Base-by-base conservation (phyloP, 164 flowering plant genomes). In the Chimonanthus praecox region DNA sequence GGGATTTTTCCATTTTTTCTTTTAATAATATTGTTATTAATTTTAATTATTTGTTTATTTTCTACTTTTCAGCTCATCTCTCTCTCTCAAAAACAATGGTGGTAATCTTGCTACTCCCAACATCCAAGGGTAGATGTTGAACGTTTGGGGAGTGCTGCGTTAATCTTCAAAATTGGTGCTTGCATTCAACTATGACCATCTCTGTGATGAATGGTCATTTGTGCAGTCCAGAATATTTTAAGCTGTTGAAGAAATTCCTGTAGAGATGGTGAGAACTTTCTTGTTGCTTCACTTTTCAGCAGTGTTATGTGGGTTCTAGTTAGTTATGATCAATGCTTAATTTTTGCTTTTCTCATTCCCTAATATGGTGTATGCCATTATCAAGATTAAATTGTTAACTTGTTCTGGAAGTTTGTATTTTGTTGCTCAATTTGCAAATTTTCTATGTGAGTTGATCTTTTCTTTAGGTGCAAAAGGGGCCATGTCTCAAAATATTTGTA, bases 21-120 rank as follows among this genome's bases (percentile, higher is more conserved):
- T n/a, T 13, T 45, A 15, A 45, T n/a, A 63, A 63, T 44, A 10
- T 1, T 8, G 2, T 45, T 15, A 49, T 73, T 4, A 21, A 33
- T 45, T 20, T 51, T 65, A 45, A 33, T 47, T 13, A 33, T n/a
- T 72, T 75, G 44, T 33, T 33, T 33, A 33, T 33, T 33, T 76
- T 64, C n/a, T 73, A 2, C n/a, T 33, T 73, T 33, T 69, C 91
- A 89, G 94, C 88, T 88, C 21, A 78, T 87, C 63, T 88, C 90
- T 68, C 78, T 87, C 72, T 86, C 88, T 5, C 87, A 78, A 83
- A 88, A 85, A 72, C 83, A 78, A 64, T 81, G 88, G 86, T 81
- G 68, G 74, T 49, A 64, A 62, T 7, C 15, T 33, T 33, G 33
- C 49, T 64, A 13, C 18, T 21, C 6, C 20, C n/a, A 58, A 45